These are phyloP conservation scores for Pharus latifolius DNA, from an alignment of 176 grass and related monocot genomes.

Conservation along the genomic window DNA sequence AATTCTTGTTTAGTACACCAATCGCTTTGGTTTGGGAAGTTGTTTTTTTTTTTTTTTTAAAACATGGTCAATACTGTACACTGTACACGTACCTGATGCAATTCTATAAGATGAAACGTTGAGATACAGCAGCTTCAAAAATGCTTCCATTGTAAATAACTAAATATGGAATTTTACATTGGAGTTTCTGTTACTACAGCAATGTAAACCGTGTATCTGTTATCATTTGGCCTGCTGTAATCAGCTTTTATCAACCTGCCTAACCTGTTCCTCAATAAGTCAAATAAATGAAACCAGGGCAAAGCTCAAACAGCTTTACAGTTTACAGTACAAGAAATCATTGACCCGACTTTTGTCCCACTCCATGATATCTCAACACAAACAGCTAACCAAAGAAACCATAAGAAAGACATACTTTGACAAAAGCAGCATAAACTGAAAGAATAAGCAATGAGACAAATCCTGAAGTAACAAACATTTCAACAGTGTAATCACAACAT, in stretches of 20 bases:
- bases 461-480: not conserved
- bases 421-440: no score
- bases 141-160: conserved; percentile 18
- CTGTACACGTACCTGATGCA: not conserved
- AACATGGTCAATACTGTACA: not conserved
- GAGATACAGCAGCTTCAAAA: not conserved
- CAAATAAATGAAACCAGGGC: no score
- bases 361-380: not conserved
- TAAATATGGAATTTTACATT: not conserved
- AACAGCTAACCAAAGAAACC: not conserved
- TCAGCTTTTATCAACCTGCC: no score
- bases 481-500: not conserved
- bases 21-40: not conserved
- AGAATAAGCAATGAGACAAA: not conserved
- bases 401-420: not conserved
- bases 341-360: no score
- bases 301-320: no score
- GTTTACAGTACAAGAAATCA: no score
- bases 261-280: no score
- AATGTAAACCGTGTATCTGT: not conserved
- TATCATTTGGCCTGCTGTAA: no score
- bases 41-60: not conserved
- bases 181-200: not conserved
- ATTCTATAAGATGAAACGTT: not conserved
- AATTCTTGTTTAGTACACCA: not conserved